phyloP scores from a whole-genome alignment of 495 filamentous ascomycete genomes.

The Penicillium cinerascens region DNA sequence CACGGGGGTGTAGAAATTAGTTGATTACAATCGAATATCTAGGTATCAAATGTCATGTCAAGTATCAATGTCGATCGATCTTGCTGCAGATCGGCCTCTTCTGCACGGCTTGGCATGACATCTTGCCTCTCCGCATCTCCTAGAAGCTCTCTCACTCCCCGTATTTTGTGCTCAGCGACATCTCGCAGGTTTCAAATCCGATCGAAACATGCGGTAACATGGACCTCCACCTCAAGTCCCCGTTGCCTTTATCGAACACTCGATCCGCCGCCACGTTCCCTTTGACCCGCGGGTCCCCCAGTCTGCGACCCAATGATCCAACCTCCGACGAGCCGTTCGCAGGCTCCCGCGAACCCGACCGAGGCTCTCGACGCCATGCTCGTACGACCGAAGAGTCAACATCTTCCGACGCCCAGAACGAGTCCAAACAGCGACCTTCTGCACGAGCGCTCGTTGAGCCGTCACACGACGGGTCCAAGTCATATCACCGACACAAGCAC shows the following conservation, averaged over 20 bases:
- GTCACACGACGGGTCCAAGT: constrained; percentile 19
- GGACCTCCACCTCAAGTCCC: constrained; percentile 19
- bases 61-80: too few species aligned
- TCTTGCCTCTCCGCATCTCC: not conserved
- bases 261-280: constrained; percentile 19
- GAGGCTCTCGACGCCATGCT: not conserved
- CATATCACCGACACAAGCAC: constrained; percentile 29
- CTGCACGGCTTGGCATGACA: not conserved
- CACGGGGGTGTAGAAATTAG: too few species aligned
- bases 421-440: not conserved
- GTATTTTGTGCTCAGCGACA: not conserved
- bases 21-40: too few species aligned
- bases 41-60: too few species aligned
- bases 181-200: not conserved
- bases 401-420: not conserved
- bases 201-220: constrained; percentile 14
- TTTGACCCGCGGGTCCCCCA: constrained; percentile 29
- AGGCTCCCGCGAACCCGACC: not conserved
- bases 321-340: constrained; percentile 17
- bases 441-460: constrained; percentile 9
- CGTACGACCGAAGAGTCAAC: not conserved
- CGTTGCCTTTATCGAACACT: constrained; percentile 11
- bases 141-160: not conserved
- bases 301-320: constrained; percentile 13
- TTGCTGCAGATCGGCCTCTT: too few species aligned